Evolutionary conservation across 1,284 basidiomycete genomes (phyloP).

Genomic region (Erythrobasidium hasegawianum): DNA sequence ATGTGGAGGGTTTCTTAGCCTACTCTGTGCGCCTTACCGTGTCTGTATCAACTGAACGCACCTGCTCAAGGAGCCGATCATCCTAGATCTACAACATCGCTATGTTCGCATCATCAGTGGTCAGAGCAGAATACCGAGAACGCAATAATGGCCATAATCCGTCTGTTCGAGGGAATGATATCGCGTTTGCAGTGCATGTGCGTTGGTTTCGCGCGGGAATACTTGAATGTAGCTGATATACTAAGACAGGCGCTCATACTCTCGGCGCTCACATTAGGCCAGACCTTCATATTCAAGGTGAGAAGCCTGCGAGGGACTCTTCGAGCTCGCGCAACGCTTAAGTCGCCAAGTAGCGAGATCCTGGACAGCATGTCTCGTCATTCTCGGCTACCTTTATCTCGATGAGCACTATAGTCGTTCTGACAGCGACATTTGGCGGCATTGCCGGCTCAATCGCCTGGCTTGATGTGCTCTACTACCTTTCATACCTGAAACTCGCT

Average conservation of each 20-base stretch:
- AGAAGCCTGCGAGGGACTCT: conserved; percentile 55
- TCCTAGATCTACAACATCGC: conserved; percentile 48
- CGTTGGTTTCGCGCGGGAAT: too few relatives aligned
- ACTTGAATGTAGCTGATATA: not conserved
- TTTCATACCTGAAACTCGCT: conserved; percentile 49
- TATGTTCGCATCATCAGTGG: conserved; percentile 47
- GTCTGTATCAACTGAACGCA: not conserved
- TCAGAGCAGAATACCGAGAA: conserved; percentile 49
- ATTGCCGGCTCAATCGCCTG: not conserved
- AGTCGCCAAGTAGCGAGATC: conserved; percentile 12
- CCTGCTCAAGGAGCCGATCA: too few relatives aligned
- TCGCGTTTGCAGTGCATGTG: conserved; percentile 52
- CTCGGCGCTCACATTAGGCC: conserved; percentile 34
- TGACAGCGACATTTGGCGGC: conserved; percentile 73
- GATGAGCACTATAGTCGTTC: conserved; percentile 59
- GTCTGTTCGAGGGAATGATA: conserved; percentile 50
- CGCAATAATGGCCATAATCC: conserved; percentile 51
- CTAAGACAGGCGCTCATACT: conserved; percentile 37
- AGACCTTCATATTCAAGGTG: conserved; percentile 47
- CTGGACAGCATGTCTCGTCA: conserved; percentile 14
- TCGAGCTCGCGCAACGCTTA: not conserved
- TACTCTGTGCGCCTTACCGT: conserved; percentile 41
- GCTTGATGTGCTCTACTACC: conserved; percentile 45
- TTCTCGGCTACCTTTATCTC: conserved; percentile 21
- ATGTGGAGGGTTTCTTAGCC: conserved; percentile 52